Base-by-base conservation (phyloP, 1,139 yeast genomes). In the Yamadazyma sp. region DNA sequence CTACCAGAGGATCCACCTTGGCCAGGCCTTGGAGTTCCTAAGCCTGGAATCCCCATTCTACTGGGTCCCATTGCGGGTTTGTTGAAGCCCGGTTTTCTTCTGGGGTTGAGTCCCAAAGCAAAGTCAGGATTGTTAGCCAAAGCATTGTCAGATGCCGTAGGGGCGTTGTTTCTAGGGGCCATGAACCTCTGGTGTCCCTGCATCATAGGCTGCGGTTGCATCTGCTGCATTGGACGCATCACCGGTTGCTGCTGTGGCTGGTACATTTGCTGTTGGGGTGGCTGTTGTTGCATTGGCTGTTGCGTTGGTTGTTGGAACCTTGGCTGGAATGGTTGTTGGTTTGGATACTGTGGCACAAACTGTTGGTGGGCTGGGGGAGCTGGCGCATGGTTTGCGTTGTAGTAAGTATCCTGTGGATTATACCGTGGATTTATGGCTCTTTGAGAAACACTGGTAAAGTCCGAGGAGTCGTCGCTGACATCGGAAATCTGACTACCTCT, bases 381-480 rank as follows among this genome's bases (percentile, higher is more conserved):
- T 31, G 47, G 48, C 3, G 17, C 5, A 4, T n/a, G 17, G 8
- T 11, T 5, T 5, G 7, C 10, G 11, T 22, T 29, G 18, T 37
- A 37, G 26, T 41, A 36, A 26, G 34, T 28, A 10, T 32, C 37
- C 11, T 30, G 39, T 5, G 38, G 48, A 33, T 49, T 63, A 50
- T 80, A 82, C 33, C 65, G 65, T 12, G 87, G 86, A 54, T 85
- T 84, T n/a, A 79, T 71, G 6, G 82, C 88, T 53, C 94, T 66
- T 61, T 86, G 94, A 9, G 92, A 83, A 4, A 86, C 87, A 38
- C 89, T 81, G 0, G 95, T 87, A 56, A 84, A 83, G 52, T 83
- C 83, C 0, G 94, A 85, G 22, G 66, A 75, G 16, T 62, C 62
- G 47, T 67, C 74, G 2, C 67, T 64, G 22, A 65, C 66, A 11